Base-by-base conservation (phyloP, 441 rosid genomes). In the Erodium trifolium region DNA sequence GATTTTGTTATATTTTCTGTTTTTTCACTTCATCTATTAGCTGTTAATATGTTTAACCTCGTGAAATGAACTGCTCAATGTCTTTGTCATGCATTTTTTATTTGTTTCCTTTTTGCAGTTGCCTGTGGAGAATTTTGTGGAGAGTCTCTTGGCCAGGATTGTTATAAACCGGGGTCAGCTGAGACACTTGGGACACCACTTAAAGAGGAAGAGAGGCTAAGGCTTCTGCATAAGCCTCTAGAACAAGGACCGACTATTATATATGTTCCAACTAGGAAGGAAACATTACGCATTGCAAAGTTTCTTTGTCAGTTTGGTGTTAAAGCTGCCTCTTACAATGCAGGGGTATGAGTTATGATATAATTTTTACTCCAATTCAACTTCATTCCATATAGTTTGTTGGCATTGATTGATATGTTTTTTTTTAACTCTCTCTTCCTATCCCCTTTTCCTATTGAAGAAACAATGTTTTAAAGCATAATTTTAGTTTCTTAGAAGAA, bases 301-400 rank as follows among this genome's bases (percentile, higher is more conserved):
- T 84, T 75, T 79, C 90, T 93, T 49, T 84, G 85, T 77, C 73
- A 76, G 45, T 77, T 37, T 70, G 96, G 93, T 23, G 84, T 90
- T 71, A 87, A 83, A 74, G 97, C 97, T 78, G 96, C 98, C 74
- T 96, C 97, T 78, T 90, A 89, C 73, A 86, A 90, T 82, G 97
- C 98, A 63, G 75, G 78, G 76, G 96, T 90, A 87, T 74, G 82
- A 63, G 65, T 62, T 35, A 53, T 1, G 16, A 5, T 53, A 16
- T 13, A 7, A 59, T 31, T 65, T 1, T 27, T 51, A 16, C 63
- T 57, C 63, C 63, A 57, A 57, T 7, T 57, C 63, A 57, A 16
- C 10, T 57, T 57, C 23, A 16, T 16, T 57, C 9, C 45, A 57
- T 57, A 57, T 57, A 16, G 63, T 5, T 57, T 5, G 29, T 17